Base-by-base conservation (phyloP, 2,329 filamentous ascomycete genomes). In the Mycosphaerelloides madeirae region DNA sequence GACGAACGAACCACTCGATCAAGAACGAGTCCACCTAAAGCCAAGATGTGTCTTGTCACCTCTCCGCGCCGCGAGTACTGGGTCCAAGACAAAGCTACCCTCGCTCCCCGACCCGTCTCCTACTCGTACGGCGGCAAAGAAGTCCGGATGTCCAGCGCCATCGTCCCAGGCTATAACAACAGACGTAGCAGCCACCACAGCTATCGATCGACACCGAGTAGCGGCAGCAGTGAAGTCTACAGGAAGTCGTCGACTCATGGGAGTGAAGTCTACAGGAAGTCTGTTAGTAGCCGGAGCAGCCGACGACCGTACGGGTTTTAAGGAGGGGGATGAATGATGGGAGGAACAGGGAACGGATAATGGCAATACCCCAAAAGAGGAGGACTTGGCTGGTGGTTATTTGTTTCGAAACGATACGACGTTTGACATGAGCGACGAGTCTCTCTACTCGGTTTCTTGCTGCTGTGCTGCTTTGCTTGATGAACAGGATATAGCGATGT, bases 31-130 rank as follows among this genome's bases (percentile, higher is more conserved):
- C 5, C 9, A 25, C 22, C 9, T 5, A 5, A 5, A 25, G 28
- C 20, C 31, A 53, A 12, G 11, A 63, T 63, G 60, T 63, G 60
- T 31, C 52, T 62, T 49, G 54, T 62, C 50, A 58, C 55, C 20
- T 50, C 50, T 5, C 53, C 57, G 13, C 44, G 43, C 22, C 48
- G 52, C 31, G 46, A 52, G 16, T 46, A 49, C 29, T 47, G 51
- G 33, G 50, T 59, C 29, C 44, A 48, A 25, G 44, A 49, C 11
- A 44, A 47, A 29, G 43, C 49, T 22, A 55, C 58, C 38, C 38
- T 56, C 29, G 53, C 60, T 2, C 59, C 62, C 3, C 54, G 61
- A 7, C 60, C 58, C 2, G 59, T 65, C 29, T 61, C 55, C 31
- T 61, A 63, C 46, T 62, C 58, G 46, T 55, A 60, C 31, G 52